Base-by-base conservation (phyloP, 1,284 basidiomycete species). In the Melampsora americana region DNA sequence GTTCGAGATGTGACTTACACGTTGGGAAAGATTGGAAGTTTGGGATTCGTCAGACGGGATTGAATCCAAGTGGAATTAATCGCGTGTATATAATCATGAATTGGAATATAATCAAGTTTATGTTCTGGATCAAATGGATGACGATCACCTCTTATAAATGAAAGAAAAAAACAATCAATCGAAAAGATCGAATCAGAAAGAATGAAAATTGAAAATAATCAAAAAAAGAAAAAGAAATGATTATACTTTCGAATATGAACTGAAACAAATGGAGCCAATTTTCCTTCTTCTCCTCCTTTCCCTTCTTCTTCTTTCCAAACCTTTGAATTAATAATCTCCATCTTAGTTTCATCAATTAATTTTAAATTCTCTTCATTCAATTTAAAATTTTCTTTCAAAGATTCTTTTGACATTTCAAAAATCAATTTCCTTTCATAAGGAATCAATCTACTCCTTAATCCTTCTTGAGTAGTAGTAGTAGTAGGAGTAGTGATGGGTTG, bases 241-340 rank as follows among this genome's bases (percentile, higher is more conserved):
- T n/a, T n/a, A n/a, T 18, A 76, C 73, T 76, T 76, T 68, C 73
- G 73, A 62, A 68, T 64, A 39, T 76, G 73, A 39, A 76, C 73
- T 26, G 73, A 68, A 18, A 76, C 67, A 44, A 62, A 76, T 18
- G 73, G 73, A 14, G 73, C 66, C 11, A 76, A 66, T 23, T 68
- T 28, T 18, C 32, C 53, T 20, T 64, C 12, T 11, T 48, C n/a
- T 42, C 66, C 67, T 20, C 48, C 26, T 9, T 66, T n/a, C n/a
- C n/a, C n/a, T n/a, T n/a, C n/a, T n/a, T n/a, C n/a, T n/a, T n/a
- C n/a, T n/a, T n/a, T 66, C 66, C 73, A 76, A 46, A 65, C 26
- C 0, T 42, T 30, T 39, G 73, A 69, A 18, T 68, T 23, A 26
- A 69, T 61, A 35, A 76, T 76, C 6, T 68, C 66, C 39, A 69